These are phyloP conservation scores for Malus hybrid DNA, from an alignment of 331 rosid genomes.

Conservation along the genomic window DNA sequence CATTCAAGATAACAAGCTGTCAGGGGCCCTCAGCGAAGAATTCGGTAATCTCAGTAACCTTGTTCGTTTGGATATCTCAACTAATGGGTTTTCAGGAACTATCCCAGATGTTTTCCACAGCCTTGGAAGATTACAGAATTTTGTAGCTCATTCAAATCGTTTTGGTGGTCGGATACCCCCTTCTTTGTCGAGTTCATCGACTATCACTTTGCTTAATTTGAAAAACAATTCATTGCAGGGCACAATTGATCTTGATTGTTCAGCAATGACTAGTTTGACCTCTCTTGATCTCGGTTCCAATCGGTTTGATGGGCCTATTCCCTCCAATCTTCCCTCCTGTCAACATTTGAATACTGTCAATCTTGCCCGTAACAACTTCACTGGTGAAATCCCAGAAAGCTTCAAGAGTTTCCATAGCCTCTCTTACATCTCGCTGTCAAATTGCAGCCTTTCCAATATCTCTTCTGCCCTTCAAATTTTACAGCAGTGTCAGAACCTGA, in stretches of 20 bases:
- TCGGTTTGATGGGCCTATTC: slow-evolving; percentile 25
- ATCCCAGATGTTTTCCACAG: slow-evolving; percentile 30
- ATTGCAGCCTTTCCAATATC: slow-evolving; percentile 16
- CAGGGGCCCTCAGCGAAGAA: slow-evolving; percentile 17
- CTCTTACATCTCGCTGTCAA: slow-evolving; percentile 22
- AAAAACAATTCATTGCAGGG: slow-evolving; percentile 35
- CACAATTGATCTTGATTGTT: slow-evolving; percentile 15
- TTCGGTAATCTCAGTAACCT: slow-evolving; percentile 26
- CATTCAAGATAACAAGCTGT: slow-evolving; percentile 25
- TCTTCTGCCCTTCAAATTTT: slow-evolving; percentile 22
- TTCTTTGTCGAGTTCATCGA: slow-evolving; percentile 28
- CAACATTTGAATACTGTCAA: slow-evolving; percentile 17
- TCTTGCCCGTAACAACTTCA: slow-evolving; percentile 23
- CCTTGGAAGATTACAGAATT: not conserved
- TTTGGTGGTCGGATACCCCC: slow-evolving; percentile 23
- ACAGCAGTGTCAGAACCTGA: slow-evolving; percentile 25
- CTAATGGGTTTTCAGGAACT: slow-evolving; percentile 22
- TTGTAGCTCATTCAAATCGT: slow-evolving; percentile 28
- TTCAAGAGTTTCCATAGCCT: slow-evolving; percentile 19
- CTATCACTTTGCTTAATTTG: slow-evolving; percentile 19
- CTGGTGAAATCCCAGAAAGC: slow-evolving; percentile 25
- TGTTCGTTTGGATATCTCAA: slow-evolving; percentile 24
- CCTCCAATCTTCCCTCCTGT: slow-evolving; percentile 34
- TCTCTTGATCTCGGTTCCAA: slow-evolving; percentile 37
- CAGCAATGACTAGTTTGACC: slow-evolving; percentile 21